Evolutionary conservation across 2,329 filamentous ascomycete species (phyloP), one percentile per base, ranked within the genome.

Genomic region (Cercospora brassicicola): DNA sequence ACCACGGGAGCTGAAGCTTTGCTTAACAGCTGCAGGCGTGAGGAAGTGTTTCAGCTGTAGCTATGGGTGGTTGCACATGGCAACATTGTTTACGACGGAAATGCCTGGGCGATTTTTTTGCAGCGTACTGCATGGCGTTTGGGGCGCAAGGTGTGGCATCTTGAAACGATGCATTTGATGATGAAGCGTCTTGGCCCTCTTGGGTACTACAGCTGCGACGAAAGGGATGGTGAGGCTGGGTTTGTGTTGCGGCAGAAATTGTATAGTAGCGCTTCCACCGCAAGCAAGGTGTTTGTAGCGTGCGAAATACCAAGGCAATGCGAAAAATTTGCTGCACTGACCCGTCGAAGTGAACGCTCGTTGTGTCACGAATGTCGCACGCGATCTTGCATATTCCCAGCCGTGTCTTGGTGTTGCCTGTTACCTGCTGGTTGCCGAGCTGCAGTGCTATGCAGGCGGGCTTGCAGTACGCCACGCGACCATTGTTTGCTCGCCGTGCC

Each of bases 11-110:
- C 26, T 57, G 53, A 60, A 55, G 60, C 20, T 48, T 18, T 63
- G 26, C 39, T 7, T 11, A 15, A 64, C 23, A 26, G 45, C 51
- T 64, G 45, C 51, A 62, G 48, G 53, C 56, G 62, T 45, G 55
- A 65, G 20, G 62, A 57, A 23, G 33, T 64, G 61, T 64, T 45
- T 65, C 53, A 45, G 62, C 15, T 51, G 51, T 20, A 30, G 53
- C 10, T 31, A 23, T 13, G 51, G 28, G 23, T 28, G 26, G 36
- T 36, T 59, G 45, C 31, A 56, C 28, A 33, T 28, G 48, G 30
- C 33, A 57, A 26, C n/a, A 31, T 28, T 56, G 36, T 39, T 30
- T 18, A 61, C 48, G 45, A 53, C n/a, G 13, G 59, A 26, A 57
- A 56, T 65, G 55, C 26, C 20, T 57, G 26, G 53, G n/a, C n/a